phyloP scores from a whole-genome alignment of 352 stramenopile genomes.

The Phytophthora brassicae region DNA sequence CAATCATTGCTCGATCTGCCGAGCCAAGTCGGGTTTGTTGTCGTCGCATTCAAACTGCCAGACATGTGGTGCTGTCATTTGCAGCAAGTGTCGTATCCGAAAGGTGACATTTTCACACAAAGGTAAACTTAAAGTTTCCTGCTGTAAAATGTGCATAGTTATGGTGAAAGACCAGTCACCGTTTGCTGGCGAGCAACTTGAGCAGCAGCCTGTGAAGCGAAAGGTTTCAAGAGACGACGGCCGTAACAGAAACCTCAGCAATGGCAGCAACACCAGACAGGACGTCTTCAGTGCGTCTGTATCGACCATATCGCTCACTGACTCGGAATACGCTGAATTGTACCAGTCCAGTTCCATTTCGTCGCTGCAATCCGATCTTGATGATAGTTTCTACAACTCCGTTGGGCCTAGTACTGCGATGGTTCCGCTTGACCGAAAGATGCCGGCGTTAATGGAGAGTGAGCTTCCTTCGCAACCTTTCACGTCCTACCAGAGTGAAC shows the following conservation, averaged over 20 bases:
- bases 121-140: slow-evolving; percentile 67
- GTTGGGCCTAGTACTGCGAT: slow-evolving; percentile 21
- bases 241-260: slow-evolving; percentile 35
- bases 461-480: slow-evolving; percentile 15
- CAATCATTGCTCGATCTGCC: slow-evolving; percentile 64
- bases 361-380: slow-evolving; percentile 53
- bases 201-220: slow-evolving; percentile 33
- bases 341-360: slow-evolving; percentile 60
- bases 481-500: slow-evolving; percentile 34
- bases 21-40: slow-evolving; percentile 53
- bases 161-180: slow-evolving; percentile 70
- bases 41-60: slow-evolving; percentile 60
- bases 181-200: slow-evolving; percentile 55
- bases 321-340: slow-evolving; percentile 63
- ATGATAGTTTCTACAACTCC: slow-evolving; percentile 38
- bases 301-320: slow-evolving; percentile 41
- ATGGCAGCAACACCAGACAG: slow-evolving; percentile 19
- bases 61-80: slow-evolving; percentile 71
- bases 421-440: slow-evolving; percentile 41
- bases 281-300: slow-evolving; percentile 32
- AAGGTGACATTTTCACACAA: slow-evolving; percentile 55
- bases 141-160: slow-evolving; percentile 74
- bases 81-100: slow-evolving; percentile 71
- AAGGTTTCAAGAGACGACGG: slow-evolving; percentile 21
- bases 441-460: slow-evolving; percentile 43